phyloP scores from a whole-genome alignment of 2,329 filamentous ascomycete species.

The Drechslerella coelobrocha region DNA sequence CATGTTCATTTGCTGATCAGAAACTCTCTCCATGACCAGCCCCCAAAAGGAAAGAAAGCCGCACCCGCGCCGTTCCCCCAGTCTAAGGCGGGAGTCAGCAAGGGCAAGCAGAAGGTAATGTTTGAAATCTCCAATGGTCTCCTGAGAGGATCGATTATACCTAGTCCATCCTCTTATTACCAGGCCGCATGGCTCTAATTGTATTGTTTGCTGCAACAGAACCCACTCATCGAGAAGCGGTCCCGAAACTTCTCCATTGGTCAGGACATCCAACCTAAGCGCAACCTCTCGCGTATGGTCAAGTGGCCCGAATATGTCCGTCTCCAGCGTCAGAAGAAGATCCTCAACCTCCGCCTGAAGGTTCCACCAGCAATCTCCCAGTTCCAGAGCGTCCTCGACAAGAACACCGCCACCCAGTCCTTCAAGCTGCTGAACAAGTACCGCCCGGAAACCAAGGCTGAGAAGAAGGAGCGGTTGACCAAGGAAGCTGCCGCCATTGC shows the following conservation, averaged over 20 bases:
- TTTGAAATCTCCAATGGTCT: conserved; percentile 28
- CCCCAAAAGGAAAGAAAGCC: conserved; percentile 99
- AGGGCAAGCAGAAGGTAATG: conserved; percentile 94
- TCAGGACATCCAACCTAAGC: conserved; percentile 95
- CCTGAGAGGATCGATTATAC: neutral
- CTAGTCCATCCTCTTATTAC: conserved; percentile 34
- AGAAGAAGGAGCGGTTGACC: conserved; percentile 99
- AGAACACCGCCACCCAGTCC: conserved; percentile 92
- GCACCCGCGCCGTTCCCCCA: conserved; percentile 95
- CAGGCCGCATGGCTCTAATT: conserved; percentile 40
- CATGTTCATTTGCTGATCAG: conserved; percentile 62
- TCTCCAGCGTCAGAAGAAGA: conserved; percentile 82
- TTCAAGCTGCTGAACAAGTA: conserved; percentile 99
- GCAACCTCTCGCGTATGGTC: conserved; percentile 97
- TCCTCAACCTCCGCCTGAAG: conserved; percentile 94
- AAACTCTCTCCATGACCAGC: conserved; percentile 65
- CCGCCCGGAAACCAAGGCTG: conserved; percentile 96
- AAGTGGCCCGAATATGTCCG: conserved; percentile 99
- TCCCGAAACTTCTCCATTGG: conserved; percentile 97
- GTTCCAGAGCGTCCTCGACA: conserved; percentile 96
- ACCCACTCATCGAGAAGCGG: conserved; percentile 99
- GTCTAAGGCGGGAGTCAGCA: conserved; percentile 81
- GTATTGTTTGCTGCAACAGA: conserved; percentile 65
- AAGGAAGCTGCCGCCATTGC: conserved; percentile 97
- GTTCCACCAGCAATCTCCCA: conserved; percentile 95